Conservation (phyloP, 805 yeast genomes). For the Brettanomyces nanus region DNA sequence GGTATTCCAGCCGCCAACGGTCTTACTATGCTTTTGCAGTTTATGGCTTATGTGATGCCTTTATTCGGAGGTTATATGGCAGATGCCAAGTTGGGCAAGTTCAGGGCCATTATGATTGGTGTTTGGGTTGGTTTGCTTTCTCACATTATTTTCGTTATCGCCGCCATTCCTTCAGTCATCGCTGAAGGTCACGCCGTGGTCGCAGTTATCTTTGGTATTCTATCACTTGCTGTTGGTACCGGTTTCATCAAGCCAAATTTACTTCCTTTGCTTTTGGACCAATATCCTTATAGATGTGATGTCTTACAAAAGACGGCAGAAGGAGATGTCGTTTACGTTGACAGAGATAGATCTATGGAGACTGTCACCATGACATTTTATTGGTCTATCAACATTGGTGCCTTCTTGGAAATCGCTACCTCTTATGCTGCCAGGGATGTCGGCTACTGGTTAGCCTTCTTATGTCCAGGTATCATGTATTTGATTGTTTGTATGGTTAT, state of each 20-base stretch:
- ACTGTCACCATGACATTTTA: conserved; percentile 37
- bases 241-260: conserved; percentile 50
- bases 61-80: conserved; percentile 45
- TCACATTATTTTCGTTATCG: conserved; percentile 40
- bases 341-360: conserved; percentile 35
- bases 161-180: conserved; percentile 38
- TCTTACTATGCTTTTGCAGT: conserved; percentile 38
- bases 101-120: conserved; percentile 42
- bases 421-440: conserved; percentile 42
- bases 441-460: conserved; percentile 49
- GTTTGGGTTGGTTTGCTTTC: conserved; percentile 38
- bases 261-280: conserved; percentile 46
- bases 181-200: conserved; percentile 29
- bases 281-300: conserved; percentile 53
- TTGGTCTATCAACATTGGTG: conserved; percentile 50
- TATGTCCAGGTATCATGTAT: conserved; percentile 49
- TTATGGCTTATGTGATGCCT: conserved; percentile 43
- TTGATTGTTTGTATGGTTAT: conserved; percentile 43
- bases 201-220: conserved; percentile 33
- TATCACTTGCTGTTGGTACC: conserved; percentile 37
- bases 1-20: conserved; percentile 41
- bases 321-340: conserved; percentile 61
- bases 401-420: conserved; percentile 44
- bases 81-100: conserved; percentile 39
- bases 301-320: conserved; percentile 47